Percentiles rank a stretch among this genome's conserved stretches.
Conservation (phyloP, 306 rosid species). For the Coriaria nepalensis region DNA sequence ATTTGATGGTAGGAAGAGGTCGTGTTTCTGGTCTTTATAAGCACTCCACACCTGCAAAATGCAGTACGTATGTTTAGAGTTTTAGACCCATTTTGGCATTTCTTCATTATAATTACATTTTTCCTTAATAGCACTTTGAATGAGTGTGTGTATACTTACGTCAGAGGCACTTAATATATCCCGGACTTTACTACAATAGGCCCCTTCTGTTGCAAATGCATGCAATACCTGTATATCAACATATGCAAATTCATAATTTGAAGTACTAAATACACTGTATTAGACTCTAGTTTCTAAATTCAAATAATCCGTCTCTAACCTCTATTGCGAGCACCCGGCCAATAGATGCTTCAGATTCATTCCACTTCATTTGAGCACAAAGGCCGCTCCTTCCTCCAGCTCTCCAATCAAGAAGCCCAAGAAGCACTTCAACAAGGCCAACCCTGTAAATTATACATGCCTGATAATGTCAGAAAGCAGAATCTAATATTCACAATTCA, state of each 20-base stretch:
- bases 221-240: constrained; percentile 74
- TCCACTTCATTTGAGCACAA: constrained; percentile 98
- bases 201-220: constrained; percentile 99
- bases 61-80: no score
- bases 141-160: constrained; percentile 26
- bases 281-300: constrained; percentile 5
- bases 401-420: constrained; percentile 99
- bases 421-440: constrained; percentile 96
- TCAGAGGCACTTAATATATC: constrained; percentile 77
- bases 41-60: constrained; percentile 91
- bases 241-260: constrained; percentile 9
- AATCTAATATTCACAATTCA: neutral
- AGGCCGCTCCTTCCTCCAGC: constrained; percentile 95
- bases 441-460: constrained; percentile 47
- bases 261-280: constrained; percentile 4
- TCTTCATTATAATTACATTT: no score
- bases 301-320: constrained; percentile 37
- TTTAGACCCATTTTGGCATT: no score
- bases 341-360: constrained; percentile 97
- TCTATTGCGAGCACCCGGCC: constrained; percentile 97
- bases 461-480: constrained; percentile 10
- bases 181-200: constrained; percentile 91
- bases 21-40: constrained; percentile 96
- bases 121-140: no score
- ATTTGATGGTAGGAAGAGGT: constrained; percentile 94